A percentile compares a stretch with the other conserved stretches of the same genome.
phyloP scores from a whole-genome alignment of 768 basidiomycete species.

The Suillus cothurnatus region DNA sequence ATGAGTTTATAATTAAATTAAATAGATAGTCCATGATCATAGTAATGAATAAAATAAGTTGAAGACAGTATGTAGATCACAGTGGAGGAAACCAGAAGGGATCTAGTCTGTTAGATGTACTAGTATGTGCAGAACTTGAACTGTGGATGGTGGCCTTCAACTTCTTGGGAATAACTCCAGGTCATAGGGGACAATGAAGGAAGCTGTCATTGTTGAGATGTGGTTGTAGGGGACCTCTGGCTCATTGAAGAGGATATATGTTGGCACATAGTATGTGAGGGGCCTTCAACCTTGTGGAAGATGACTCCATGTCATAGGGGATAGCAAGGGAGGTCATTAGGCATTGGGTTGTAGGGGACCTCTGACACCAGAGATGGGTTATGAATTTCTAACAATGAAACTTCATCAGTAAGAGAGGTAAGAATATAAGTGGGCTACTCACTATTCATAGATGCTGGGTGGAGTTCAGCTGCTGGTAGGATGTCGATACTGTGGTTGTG shows the following conservation, averaged over 20 bases:
- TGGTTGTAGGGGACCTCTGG: slow-evolving; percentile 1
- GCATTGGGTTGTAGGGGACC: neutral
- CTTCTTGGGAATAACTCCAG: neutral
- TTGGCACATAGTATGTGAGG: neutral
- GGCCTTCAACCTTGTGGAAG: neutral
- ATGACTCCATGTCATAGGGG: neutral
- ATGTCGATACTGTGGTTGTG: neutral
- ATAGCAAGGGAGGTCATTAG: neutral
- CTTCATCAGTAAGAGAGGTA: neutral
- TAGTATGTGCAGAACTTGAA: neutral
- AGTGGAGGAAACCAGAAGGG: neutral
- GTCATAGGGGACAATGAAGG: neutral
- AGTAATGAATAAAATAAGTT: neutral
- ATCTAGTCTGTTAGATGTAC: neutral
- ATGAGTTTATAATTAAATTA: neutral
- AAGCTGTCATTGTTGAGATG: neutral
- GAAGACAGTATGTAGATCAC: neutral
- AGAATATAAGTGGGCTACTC: neutral
- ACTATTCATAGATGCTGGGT: neutral
- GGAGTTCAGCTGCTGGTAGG: neutral
- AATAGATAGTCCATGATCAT: neutral
- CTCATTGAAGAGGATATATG: neutral
- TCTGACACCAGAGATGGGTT: neutral
- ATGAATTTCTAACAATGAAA: neutral
- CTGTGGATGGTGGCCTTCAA: neutral